Percentiles rank a stretch among this genome's conserved stretches.
phyloP scores from a whole-genome alignment of 1,284 basidiomycete species.

The Naganishia sp. region DNA sequence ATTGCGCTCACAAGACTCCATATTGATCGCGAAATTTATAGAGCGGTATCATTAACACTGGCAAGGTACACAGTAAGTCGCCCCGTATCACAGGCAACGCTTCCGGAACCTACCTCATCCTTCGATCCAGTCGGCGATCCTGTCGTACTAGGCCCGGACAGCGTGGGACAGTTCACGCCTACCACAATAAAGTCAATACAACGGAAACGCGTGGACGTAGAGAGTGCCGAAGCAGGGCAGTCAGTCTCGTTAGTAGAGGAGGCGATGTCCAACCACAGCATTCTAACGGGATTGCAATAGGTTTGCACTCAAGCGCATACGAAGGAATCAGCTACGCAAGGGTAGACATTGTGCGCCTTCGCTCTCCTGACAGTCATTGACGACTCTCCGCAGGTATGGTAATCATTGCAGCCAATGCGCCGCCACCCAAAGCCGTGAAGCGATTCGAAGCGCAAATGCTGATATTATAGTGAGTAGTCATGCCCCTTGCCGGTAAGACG shows the following conservation, averaged over 20 bases:
- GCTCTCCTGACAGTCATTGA: neutral
- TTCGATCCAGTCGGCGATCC: conserved; percentile 66
- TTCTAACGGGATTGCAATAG: conserved; percentile 33
- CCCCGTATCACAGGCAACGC: too few relatives aligned
- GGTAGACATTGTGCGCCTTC: conserved; percentile 55
- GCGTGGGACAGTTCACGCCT: conserved; percentile 81
- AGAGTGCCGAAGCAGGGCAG: conserved; percentile 87
- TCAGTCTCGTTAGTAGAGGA: conserved; percentile 66
- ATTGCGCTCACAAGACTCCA: too few relatives aligned
- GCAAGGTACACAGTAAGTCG: conserved; percentile 61
- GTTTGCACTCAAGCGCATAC: conserved; percentile 86
- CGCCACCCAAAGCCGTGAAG: conserved; percentile 71
- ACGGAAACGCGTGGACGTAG: conserved; percentile 83
- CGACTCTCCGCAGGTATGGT: conserved; percentile 64
- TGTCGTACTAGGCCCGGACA: conserved; percentile 86
- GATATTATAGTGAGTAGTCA: conserved; percentile 68
- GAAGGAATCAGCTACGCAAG: conserved; percentile 80
- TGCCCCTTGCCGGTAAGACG: conserved; percentile 37
- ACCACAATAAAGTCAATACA: conserved; percentile 90
- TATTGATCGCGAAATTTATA: conserved; percentile 2
- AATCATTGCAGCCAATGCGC: conserved; percentile 75
- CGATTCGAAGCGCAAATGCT: conserved; percentile 82
- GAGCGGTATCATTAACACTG: conserved; percentile 83
- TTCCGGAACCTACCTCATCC: neutral
- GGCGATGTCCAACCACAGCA: neutral